phyloP scores from a whole-genome alignment of 225 moss, liverwort and hornwort genomes.

The Takakia lepidozioides region DNA sequence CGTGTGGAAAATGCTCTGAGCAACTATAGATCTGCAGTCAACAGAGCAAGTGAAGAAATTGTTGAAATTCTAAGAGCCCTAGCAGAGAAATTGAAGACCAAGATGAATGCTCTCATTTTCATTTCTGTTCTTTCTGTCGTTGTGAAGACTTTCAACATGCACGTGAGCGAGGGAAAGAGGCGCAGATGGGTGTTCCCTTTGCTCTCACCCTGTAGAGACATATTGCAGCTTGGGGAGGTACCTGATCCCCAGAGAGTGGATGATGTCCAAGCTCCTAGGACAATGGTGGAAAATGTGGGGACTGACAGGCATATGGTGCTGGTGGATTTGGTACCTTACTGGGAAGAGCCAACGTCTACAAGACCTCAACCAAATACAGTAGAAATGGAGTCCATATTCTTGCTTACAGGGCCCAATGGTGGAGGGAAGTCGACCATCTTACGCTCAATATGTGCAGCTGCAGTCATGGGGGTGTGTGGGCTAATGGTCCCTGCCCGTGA shows the following conservation, averaged over 20 bases:
- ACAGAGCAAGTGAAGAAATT: conserved; percentile 45
- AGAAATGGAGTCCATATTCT: conserved; percentile 69
- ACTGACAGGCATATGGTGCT: conserved; percentile 26
- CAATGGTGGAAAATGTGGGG: conserved; percentile 1
- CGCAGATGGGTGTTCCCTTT: conserved; percentile 78
- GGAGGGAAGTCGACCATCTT: conserved; percentile 96
- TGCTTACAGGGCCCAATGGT: conserved; percentile 88
- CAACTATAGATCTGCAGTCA: conserved; percentile 60
- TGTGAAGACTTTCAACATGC: conserved; percentile 63
- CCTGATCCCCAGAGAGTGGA: too few species aligned
- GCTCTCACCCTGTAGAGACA: too few species aligned
- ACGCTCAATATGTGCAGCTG: conserved; percentile 83
- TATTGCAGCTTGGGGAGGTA: too few species aligned
- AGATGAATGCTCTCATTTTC: conserved; percentile 67
- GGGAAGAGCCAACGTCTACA: conserved; percentile 60
- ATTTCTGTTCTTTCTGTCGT: conserved; percentile 67
- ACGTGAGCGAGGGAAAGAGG: conserved; percentile 72
- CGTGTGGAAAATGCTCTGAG: conserved; percentile 53
- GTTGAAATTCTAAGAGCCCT: conserved; percentile 51
- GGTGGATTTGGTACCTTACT: conserved; percentile 82
- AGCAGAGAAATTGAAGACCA: conserved; percentile 59
- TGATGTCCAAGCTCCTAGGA: too few species aligned
- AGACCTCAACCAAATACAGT: conserved; percentile 64
- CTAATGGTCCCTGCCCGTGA: conserved; percentile 75
- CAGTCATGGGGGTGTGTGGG: conserved; percentile 83